Base-by-base conservation (phyloP, 768 basidiomycete species). In the Russula lepida region DNA sequence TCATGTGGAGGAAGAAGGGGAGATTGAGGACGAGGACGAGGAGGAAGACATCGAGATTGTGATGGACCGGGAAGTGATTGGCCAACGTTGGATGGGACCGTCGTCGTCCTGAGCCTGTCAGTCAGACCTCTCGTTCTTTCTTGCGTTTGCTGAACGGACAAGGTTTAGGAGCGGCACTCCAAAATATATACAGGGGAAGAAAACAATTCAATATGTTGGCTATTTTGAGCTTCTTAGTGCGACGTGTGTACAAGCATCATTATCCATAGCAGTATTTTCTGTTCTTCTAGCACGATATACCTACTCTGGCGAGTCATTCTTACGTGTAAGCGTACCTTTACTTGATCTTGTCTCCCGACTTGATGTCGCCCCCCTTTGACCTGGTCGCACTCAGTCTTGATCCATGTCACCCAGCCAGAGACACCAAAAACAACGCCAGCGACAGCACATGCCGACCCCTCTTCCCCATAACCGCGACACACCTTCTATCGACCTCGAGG, bases 41-140 rank as follows among this genome's bases (percentile, higher is more conserved):
- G 86, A 87, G n/a, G 86, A 86, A 33, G 85, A 87, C 43, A 79
- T 88, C n/a, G 85, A 81, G n/a, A 84, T 88, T 64, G 85, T 88
- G 41, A 79, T 88, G 70, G 81, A 80, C 44, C 70, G 76, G 60
- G 78, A 77, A 59, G 73, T 73, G n/a, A 74, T 41, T 8, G 44
- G 60, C 11, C 65, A 52, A 51, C 37, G 60, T n/a, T 66, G 66
- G 64, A 46, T 60, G 49, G 46, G 48, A 15, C 35, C 63, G 23
- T 39, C 60, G 49, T 57, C 55, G 41, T 57, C 54, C 8, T 56
- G 59, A 60, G 25, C 19, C 6, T 23, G 13, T 35, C 21, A 27
- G 56, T 50, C 15, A 37, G 53, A 49, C 9, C 28, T 33, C 28
- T 41, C 11, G 27, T 41, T 15, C n/a, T 19, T 9, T 17, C 28